phyloP scores from a whole-genome alignment of 768 basidiomycete species.

The Termitomyces sp. region DNA sequence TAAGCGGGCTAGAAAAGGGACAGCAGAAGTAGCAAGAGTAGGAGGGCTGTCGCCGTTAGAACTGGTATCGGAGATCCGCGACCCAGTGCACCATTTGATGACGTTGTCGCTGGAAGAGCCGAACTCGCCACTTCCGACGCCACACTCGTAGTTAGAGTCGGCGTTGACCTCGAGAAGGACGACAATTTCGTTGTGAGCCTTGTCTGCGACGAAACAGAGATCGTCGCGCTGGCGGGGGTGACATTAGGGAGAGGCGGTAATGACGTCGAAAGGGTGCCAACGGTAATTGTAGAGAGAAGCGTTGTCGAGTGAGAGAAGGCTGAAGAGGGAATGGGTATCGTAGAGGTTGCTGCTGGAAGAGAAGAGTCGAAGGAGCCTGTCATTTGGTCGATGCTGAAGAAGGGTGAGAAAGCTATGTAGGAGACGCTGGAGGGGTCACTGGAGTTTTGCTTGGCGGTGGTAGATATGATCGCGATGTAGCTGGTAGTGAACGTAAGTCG shows the following conservation, averaged over 20 bases:
- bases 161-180: slow-evolving; percentile 17
- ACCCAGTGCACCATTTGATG: slow-evolving; percentile 10
- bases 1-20: slow-evolving; percentile 9
- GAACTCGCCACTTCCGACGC: slow-evolving; percentile 5
- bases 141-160: slow-evolving; percentile 10
- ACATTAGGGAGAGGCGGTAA: slow-evolving; percentile 17
- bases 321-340: slow-evolving; percentile 40
- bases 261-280: slow-evolving; percentile 30
- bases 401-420: slow-evolving; percentile 49
- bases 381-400: slow-evolving; percentile 61
- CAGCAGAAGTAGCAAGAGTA: slow-evolving; percentile 2
- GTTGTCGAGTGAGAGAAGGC: slow-evolving; percentile 26
- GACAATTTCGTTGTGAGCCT: slow-evolving; percentile 18
- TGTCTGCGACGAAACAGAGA: slow-evolving; percentile 18
- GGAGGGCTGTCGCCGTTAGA: not conserved
- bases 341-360: slow-evolving; percentile 46
- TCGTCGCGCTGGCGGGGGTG: not conserved
- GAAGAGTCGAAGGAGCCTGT: slow-evolving; percentile 54
- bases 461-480: slow-evolving; percentile 59
- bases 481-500: slow-evolving; percentile 31
- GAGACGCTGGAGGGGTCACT: slow-evolving; percentile 21
- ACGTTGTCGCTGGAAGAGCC: slow-evolving; percentile 7
- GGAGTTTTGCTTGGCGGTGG: slow-evolving; percentile 28
- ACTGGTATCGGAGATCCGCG: not conserved
- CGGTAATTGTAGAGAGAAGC: slow-evolving; percentile 40